These are phyloP conservation scores for Hemisphaericaspora nanyangensis DNA, from an alignment of 805 yeast genomes.

Conservation along the genomic window DNA sequence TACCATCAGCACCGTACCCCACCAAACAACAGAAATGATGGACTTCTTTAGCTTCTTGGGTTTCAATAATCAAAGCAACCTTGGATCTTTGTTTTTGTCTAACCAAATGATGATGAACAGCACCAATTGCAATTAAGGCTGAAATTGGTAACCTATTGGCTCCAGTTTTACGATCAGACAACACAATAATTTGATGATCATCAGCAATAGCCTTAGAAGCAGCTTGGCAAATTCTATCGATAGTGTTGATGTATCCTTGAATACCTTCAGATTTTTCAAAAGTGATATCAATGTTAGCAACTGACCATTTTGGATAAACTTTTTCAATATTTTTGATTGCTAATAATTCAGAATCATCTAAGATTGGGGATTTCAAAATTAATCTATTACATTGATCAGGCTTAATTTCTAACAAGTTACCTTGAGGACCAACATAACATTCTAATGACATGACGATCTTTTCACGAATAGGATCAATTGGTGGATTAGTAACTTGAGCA, in stretches of 20 bases:
- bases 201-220: constrained; percentile 82
- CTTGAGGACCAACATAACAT: constrained; percentile 98
- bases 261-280: constrained; percentile 80
- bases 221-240: constrained; percentile 82
- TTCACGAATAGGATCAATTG: constrained; percentile 97
- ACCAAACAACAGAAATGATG: constrained; percentile 92
- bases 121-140: constrained; percentile 90
- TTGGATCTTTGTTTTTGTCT: constrained; percentile 94
- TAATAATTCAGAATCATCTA: constrained; percentile 65
- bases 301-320: constrained; percentile 85
- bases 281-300: constrained; percentile 80
- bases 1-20: constrained; percentile 97
- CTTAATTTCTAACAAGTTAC: constrained; percentile 88
- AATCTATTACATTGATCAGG: constrained; percentile 89
- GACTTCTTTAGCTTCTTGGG: constrained; percentile 97
- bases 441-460: constrained; percentile 95
- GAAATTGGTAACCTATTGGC: constrained; percentile 73
- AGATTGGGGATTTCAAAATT: constrained; percentile 76
- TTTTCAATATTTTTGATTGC: constrained; percentile 70
- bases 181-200: constrained; percentile 67
- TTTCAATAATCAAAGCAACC: constrained; percentile 86
- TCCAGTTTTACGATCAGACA: constrained; percentile 66
- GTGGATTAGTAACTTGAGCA: constrained; percentile 98
- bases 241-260: constrained; percentile 76
- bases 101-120: constrained; percentile 94